phyloP scores from a whole-genome alignment of 805 yeast species.

The Cyberlindnera maclurae region DNA sequence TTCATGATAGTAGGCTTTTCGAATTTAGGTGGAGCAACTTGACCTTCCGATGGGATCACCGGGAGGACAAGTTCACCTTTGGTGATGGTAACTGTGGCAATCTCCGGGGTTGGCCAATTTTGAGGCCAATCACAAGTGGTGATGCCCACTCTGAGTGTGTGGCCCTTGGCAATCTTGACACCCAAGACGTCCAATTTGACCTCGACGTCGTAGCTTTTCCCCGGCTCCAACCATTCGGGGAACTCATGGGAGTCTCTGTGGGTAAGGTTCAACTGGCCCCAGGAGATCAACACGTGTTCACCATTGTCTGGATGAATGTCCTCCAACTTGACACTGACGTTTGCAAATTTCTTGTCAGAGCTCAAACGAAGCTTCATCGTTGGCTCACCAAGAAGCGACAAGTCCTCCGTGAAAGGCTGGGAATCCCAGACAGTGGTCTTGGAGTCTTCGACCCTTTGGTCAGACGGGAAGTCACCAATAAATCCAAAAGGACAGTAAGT shows the following conservation, averaged over 20 bases:
- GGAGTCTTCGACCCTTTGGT: constrained; percentile 35
- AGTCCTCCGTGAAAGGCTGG: constrained; percentile 17
- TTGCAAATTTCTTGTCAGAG: constrained; percentile 33
- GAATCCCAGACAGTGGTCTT: constrained; percentile 33
- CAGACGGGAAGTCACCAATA: constrained; percentile 39
- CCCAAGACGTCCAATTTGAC: constrained; percentile 36
- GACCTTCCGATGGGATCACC: constrained; percentile 15
- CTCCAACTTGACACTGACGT: constrained; percentile 32
- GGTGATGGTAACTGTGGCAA: constrained; percentile 29
- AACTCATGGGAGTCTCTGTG: constrained; percentile 35
- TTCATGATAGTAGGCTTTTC: constrained; percentile 25
- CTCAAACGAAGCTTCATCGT: constrained; percentile 25
- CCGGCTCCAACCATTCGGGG: constrained; percentile 30
- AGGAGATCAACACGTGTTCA: constrained; percentile 30
- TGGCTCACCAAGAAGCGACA: constrained; percentile 34
- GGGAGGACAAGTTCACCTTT: constrained; percentile 29
- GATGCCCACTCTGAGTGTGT: constrained; percentile 32
- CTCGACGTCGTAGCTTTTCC: constrained; percentile 27
- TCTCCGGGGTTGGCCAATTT: constrained; percentile 38
- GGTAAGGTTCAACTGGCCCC: constrained; percentile 39
- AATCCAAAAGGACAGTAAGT: constrained; percentile 42
- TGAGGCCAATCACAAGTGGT: constrained; percentile 44
- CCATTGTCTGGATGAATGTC: constrained; percentile 32
- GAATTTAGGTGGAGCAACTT: constrained; percentile 24
- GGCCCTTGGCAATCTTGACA: constrained; percentile 29